Base-by-base conservation (phyloP, 306 rosid species). In the Dalbergia oliveri region DNA sequence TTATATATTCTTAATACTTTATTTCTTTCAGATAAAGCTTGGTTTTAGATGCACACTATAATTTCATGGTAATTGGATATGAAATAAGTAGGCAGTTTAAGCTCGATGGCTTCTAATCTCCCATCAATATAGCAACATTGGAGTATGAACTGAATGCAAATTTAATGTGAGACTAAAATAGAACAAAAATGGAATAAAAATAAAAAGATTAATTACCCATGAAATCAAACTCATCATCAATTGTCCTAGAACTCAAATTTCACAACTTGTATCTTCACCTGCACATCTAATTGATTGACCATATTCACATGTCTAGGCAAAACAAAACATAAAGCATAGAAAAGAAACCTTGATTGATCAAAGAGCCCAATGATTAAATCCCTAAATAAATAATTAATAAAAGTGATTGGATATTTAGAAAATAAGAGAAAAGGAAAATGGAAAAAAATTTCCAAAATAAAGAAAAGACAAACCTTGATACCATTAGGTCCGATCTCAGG, bases 41-140 rank as follows among this genome's bases (percentile, higher is more conserved):
- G 47, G 62, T 54, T 34, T 16, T 9, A 49, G 58, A 14, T 31
- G 4, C 15, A 51, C 10, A 5, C 53, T 3, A 18, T 50, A 68
- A 9, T 4, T 50, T 70, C 7, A 15, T 19, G 6, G 34, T 13
- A 19, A 8, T 12, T 4, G 39, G 45, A 63, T 45, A 63, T 34
- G 73, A 67, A 34, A 21, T 12, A 33, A 67, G 1, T 50, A 11
- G 1, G 35, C 11, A 65, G 35, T 19, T 68, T 68, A 11, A 69
- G 26, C 59, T 47, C 26, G 12, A 69, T 14, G 50, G 26, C 44
- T 69, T 69, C 44, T 26, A 23, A 69, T 69, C 58, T 69, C 59
- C 75, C 43, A 26, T 69, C 61, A 50, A 50, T 12, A 23, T 4
- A 49, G 73, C 14, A 44, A 37, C 23, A 66, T 4, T 14, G 11